phyloP scores from a whole-genome alignment of 345 rosid species.

The Gynandropsis gynandra region DNA sequence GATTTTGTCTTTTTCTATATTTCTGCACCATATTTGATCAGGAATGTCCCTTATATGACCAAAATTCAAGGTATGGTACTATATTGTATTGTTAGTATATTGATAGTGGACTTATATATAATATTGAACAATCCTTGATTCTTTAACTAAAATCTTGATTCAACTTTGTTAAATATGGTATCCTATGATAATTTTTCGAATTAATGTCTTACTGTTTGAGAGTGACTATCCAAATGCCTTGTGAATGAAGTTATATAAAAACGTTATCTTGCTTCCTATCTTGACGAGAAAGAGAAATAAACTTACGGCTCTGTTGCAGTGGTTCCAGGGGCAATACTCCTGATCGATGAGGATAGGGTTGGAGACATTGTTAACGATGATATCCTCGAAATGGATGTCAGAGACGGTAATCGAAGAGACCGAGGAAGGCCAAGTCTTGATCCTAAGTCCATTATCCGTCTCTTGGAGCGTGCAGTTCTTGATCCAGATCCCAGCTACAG shows the following conservation, averaged over 20 bases:
- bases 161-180: too few species aligned
- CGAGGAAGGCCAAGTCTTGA: conserved; percentile 54
- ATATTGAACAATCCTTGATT: too few species aligned
- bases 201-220: too few species aligned
- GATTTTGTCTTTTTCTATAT: too few species aligned
- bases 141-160: too few species aligned
- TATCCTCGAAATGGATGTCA: conserved; percentile 21
- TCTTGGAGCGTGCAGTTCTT: conserved; percentile 24
- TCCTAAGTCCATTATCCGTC: conserved; percentile 42
- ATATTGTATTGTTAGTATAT: too few species aligned
- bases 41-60: too few species aligned
- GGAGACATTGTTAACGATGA: conserved; percentile 26
- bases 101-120: too few species aligned
- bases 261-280: not conserved
- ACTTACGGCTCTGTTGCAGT: conserved; percentile 23
- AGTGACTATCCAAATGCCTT: not conserved
- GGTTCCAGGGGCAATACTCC: conserved; percentile 33
- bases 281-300: not conserved
- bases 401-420: conserved; percentile 22
- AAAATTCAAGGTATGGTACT: too few species aligned
- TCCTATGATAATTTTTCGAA: too few species aligned
- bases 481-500: conserved; percentile 32
- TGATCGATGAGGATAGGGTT: conserved; percentile 41
- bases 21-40: too few species aligned
- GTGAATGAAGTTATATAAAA: not conserved